Evolutionary conservation across 495 filamentous ascomycete genomes (phyloP), one percentile per base, ranked within the genome.

Genomic region (Rhypophila decipiens): DNA sequence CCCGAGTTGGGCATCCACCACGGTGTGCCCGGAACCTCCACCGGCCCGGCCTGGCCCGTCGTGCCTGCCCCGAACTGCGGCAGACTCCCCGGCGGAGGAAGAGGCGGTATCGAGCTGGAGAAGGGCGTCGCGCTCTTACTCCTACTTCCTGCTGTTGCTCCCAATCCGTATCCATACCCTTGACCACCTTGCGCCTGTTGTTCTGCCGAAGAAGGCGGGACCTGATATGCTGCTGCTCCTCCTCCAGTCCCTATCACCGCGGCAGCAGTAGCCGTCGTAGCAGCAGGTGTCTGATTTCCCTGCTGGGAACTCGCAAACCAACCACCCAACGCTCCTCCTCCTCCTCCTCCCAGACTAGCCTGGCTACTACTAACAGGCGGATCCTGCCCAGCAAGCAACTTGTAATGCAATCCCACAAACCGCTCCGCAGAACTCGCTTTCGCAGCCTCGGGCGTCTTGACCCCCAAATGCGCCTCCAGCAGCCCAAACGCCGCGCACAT

Each of bases 371-470:
- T 34, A 44, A 21, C 24, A 9, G 64, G 64, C 20, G 64, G 57
- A 9, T 72, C 67, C 52, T 71, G 70, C 19, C 66, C 68, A 1
- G 71, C 63, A 11, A 71, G 45, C 24, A 75, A 55, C 42, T 67
- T 69, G 21, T 67, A 65, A 43, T 73, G 64, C 15, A 71, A 31
- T 12, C 53, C 61, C 5, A 73, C 46, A 31, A 70, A 73, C 23
- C 61, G 45, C 36, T 67, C 60, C 2, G 68, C 70, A 18, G 60
- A 66, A 5, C 57, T 52, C 2, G 64, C 60, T 44, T 68, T 69
- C 5, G 70, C 70, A 5, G 54, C 58, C 54, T 69, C 66, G 9
- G 61, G 41, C 2, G 68, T 64, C 54, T 69, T 67, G 36, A 50
- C 55, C 1, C 65, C 61, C 1, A 71, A 48, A 35, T 70, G 66